Evolutionary conservation across 371 early-diverging fungal genomes (phyloP).

Genomic region (Circinella umbellata): DNA sequence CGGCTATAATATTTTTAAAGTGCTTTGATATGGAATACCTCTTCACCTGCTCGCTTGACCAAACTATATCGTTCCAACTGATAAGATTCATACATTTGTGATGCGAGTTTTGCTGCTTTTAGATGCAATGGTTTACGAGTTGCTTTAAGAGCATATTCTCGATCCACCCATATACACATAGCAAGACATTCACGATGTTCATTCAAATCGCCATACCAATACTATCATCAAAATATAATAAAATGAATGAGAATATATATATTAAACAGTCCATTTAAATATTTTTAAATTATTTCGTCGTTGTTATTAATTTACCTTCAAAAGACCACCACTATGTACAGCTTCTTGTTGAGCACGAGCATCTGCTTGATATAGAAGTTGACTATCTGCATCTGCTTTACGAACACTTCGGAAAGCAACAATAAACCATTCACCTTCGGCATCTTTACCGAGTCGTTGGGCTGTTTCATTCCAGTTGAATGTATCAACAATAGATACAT

Average conservation of each 20-base stretch:
- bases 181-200: slow-evolving; percentile 51
- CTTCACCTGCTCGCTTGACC: slow-evolving; percentile 37
- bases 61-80: slow-evolving; percentile 47
- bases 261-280: too few species aligned
- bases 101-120: slow-evolving; percentile 37
- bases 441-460: slow-evolving; percentile 18
- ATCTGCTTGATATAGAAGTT: slow-evolving; percentile 50
- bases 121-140: slow-evolving; percentile 45
- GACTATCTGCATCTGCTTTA: slow-evolving; percentile 35
- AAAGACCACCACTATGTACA: slow-evolving; percentile 48
- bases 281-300: not conserved
- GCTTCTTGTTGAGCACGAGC: slow-evolving; percentile 52
- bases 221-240: slow-evolving; percentile 17
- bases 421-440: slow-evolving; percentile 46
- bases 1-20: slow-evolving; percentile 10
- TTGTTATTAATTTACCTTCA: slow-evolving; percentile 31
- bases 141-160: slow-evolving; percentile 48
- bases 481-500: slow-evolving; percentile 20
- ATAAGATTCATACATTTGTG: slow-evolving; percentile 52
- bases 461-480: slow-evolving; percentile 43
- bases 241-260: slow-evolving; percentile 3
- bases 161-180: slow-evolving; percentile 56
- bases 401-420: slow-evolving; percentile 55
- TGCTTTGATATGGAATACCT: slow-evolving; percentile 25
- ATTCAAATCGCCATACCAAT: slow-evolving; percentile 58